phyloP scores from a whole-genome alignment of 768 basidiomycete species.

The Termitomyces sp. region DNA sequence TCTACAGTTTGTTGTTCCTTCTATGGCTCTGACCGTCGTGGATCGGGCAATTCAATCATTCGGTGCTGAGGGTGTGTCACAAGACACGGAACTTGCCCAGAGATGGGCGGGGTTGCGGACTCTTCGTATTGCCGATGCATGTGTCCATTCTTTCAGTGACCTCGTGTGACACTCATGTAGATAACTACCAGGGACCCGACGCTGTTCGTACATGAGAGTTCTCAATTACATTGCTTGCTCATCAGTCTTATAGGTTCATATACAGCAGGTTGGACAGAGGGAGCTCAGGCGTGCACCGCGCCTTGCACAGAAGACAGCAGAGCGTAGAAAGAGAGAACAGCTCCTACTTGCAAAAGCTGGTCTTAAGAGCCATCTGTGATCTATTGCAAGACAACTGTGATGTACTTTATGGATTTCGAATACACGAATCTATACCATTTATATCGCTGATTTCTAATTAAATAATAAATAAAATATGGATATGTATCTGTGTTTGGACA shows the following conservation, averaged over 20 bases:
- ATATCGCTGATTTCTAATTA: neutral
- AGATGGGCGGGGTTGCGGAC: slow-evolving; percentile 82
- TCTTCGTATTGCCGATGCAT: slow-evolving; percentile 81
- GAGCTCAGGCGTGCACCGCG: slow-evolving; percentile 78
- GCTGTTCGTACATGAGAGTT: slow-evolving; percentile 44
- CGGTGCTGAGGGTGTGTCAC: slow-evolving; percentile 94
- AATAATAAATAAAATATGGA: no score
- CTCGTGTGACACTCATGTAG: neutral
- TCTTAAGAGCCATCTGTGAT: slow-evolving; percentile 49
- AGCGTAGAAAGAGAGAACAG: slow-evolving; percentile 59
- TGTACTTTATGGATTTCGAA: no score
- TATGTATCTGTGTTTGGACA: no score
- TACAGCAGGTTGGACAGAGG: slow-evolving; percentile 90
- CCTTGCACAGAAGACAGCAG: slow-evolving; percentile 51
- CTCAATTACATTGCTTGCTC: slow-evolving; percentile 14
- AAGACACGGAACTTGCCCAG: slow-evolving; percentile 80
- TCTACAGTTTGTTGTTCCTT: slow-evolving; percentile 85
- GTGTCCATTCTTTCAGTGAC: slow-evolving; percentile 21
- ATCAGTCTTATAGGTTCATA: slow-evolving; percentile 61
- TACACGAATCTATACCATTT: no score
- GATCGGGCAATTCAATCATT: slow-evolving; percentile 96
- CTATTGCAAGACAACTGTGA: neutral
- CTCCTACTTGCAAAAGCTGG: slow-evolving; percentile 56
- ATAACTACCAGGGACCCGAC: slow-evolving; percentile 61
- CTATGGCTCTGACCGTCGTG: slow-evolving; percentile 82